These are phyloP conservation scores for Podosphaera fusca DNA, from an alignment of 2,329 filamentous ascomycete species.

Conservation along the genomic window DNA sequence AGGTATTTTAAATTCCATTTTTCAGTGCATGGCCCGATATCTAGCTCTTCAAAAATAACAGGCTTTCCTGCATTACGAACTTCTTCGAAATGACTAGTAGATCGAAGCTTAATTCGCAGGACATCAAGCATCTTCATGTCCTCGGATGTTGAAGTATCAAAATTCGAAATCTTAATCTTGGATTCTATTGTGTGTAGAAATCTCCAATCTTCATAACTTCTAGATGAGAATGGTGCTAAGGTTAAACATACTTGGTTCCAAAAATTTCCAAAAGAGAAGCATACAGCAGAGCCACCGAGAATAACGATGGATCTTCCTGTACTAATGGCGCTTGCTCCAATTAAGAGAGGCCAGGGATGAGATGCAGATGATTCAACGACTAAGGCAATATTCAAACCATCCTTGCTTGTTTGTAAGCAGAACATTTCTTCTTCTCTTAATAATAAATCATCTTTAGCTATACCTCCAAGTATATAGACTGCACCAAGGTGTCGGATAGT, in stretches of 20 bases:
- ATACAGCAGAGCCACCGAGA: constrained; percentile 62
- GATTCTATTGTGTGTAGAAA: constrained; percentile 8
- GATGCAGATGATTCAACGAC: neutral
- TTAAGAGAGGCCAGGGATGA: constrained; percentile 38
- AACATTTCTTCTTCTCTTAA: constrained; percentile 27
- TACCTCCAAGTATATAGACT: constrained; percentile 22
- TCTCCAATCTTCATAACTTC: constrained; percentile 5
- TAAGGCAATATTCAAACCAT: neutral
- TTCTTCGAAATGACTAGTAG: constrained; percentile 31
- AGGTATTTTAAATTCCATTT: constrained; percentile 51
- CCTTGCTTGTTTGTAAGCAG: constrained; percentile 2
- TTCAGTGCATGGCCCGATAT: constrained; percentile 42
- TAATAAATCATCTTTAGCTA: constrained; percentile 21
- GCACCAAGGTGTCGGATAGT: constrained; percentile 14
- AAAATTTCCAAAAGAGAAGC: constrained; percentile 74
- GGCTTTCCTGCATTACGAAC: constrained; percentile 36
- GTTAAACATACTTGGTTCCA: constrained; percentile 38
- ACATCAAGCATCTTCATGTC: constrained; percentile 16
- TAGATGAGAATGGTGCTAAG: neutral
- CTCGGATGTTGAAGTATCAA: neutral
- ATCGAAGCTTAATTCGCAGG: constrained; percentile 27
- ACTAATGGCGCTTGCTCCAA: constrained; percentile 37
- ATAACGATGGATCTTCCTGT: constrained; percentile 31
- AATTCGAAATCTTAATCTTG: neutral
- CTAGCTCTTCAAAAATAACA: constrained; percentile 37